phyloP scores from a whole-genome alignment of 495 filamentous ascomycete species.

The Penicillium paxilli region DNA sequence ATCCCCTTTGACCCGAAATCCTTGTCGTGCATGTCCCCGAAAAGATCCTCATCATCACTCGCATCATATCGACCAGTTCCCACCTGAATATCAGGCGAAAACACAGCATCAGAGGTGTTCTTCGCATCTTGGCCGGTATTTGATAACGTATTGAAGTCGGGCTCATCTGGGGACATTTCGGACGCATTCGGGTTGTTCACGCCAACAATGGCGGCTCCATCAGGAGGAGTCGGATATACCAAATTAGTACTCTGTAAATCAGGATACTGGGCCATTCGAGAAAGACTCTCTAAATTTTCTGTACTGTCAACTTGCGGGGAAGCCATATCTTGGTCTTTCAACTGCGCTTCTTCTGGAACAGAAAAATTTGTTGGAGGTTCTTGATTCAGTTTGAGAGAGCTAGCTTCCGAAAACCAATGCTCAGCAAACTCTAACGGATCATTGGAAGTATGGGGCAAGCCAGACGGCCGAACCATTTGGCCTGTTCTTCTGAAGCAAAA shows the following conservation, averaged over 20 bases:
- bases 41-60: constrained; percentile 61
- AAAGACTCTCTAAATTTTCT: constrained; percentile 43
- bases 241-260: constrained; percentile 56
- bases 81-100: constrained; percentile 28
- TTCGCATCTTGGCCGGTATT: constrained; percentile 18
- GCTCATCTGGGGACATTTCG: constrained; percentile 35
- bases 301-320: constrained; percentile 23
- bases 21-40: constrained; percentile 69
- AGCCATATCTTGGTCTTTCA: constrained; percentile 27
- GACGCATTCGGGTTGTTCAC: constrained; percentile 20
- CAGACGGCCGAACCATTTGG: constrained; percentile 17
- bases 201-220: constrained; percentile 56
- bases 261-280: constrained; percentile 52
- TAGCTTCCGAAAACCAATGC: constrained; percentile 59
- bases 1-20: constrained; percentile 81
- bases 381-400: constrained; percentile 18
- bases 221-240: constrained; percentile 88
- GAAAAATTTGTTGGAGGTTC: constrained; percentile 8
- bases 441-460: constrained; percentile 9
- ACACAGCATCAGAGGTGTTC: constrained; percentile 18
- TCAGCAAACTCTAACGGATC: constrained; percentile 70
- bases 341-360: constrained; percentile 36
- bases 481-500: constrained; percentile 44
- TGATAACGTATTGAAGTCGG: constrained; percentile 19
- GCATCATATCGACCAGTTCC: constrained; percentile 48